These are phyloP conservation scores for Xerocomellus amylosporus DNA, from an alignment of 768 basidiomycete genomes.

Conservation along the genomic window DNA sequence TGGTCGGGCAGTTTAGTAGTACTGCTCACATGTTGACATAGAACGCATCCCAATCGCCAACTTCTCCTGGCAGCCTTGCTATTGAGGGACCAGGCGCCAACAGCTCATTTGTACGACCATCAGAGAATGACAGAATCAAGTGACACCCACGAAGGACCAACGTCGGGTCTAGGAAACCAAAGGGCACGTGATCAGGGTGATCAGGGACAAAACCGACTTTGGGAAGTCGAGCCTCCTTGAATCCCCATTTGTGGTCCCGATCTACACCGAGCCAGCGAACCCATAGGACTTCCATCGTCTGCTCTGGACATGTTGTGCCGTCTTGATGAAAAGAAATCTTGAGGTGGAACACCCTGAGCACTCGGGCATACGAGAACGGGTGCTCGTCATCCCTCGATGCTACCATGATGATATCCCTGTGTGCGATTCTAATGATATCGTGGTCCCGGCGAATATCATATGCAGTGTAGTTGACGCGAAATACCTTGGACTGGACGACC, in stretches of 20 bases:
- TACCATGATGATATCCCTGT: slow-evolving; percentile 11
- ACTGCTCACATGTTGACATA: slow-evolving; percentile 9
- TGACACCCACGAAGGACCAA: neutral
- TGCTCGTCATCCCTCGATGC: slow-evolving; percentile 2
- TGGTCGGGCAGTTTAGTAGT: too few species aligned
- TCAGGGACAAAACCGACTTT: neutral
- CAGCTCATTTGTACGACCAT: neutral
- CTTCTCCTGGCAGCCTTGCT: neutral
- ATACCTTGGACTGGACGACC: neutral
- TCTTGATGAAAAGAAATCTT: neutral
- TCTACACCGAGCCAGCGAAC: neutral
- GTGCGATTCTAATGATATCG: slow-evolving; percentile 1
- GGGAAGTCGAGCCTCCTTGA: neutral
- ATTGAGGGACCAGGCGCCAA: neutral
- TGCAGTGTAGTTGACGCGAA: slow-evolving; percentile 14
- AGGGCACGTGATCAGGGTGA: neutral
- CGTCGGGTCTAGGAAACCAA: neutral
- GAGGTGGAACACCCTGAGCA: neutral
- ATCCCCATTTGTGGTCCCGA: neutral
- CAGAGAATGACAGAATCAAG: neutral
- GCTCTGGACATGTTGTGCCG: neutral
- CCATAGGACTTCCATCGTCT: neutral
- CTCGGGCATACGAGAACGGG: slow-evolving; percentile 11
- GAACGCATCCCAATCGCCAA: neutral
- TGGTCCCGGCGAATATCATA: slow-evolving; percentile 17